Percentiles rank a stretch among this genome's conserved stretches.
Conservation (phyloP, 352 stramenopile genomes). For the Globisporangium viniferum region DNA sequence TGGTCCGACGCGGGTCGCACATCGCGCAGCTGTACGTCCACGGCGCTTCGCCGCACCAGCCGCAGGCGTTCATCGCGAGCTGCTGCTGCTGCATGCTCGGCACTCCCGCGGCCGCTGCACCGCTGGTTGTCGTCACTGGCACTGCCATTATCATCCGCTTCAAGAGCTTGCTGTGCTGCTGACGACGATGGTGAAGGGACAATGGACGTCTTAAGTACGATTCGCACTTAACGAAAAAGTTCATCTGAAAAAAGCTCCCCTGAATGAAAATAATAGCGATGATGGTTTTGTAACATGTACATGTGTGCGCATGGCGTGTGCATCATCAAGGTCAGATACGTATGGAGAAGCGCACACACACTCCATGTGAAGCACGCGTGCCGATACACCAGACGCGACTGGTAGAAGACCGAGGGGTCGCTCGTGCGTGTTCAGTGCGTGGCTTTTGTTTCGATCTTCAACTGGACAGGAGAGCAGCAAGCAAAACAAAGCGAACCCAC, state of each 20-base stretch:
- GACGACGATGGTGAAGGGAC: background rate
- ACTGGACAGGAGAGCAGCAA: slow-evolving; percentile 2
- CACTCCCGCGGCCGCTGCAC: no score
- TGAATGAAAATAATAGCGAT: background rate
- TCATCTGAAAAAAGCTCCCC: background rate
- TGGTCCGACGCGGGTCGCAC: slow-evolving; percentile 31
- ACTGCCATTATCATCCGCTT: background rate
- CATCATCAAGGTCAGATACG: background rate
- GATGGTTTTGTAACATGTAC: background rate
- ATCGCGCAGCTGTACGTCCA: slow-evolving; percentile 31
- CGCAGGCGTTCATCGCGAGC: slow-evolving; percentile 16
- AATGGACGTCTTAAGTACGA: background rate
- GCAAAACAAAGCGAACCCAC: slow-evolving; percentile 4
- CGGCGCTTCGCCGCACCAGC: slow-evolving; percentile 33
- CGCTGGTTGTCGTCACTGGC: background rate
- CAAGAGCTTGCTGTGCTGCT: background rate
- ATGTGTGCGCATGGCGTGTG: background rate
- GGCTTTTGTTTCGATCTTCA: slow-evolving; percentile 3
- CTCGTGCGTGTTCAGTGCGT: background rate
- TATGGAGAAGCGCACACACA: background rate
- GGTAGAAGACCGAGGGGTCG: background rate
- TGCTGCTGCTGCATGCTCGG: slow-evolving; percentile 4
- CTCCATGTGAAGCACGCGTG: background rate
- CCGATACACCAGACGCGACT: background rate
- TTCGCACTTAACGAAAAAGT: background rate